Conservation (phyloP, 164 flowering plant genomes). For the Magnolia kwangsiensis region DNA sequence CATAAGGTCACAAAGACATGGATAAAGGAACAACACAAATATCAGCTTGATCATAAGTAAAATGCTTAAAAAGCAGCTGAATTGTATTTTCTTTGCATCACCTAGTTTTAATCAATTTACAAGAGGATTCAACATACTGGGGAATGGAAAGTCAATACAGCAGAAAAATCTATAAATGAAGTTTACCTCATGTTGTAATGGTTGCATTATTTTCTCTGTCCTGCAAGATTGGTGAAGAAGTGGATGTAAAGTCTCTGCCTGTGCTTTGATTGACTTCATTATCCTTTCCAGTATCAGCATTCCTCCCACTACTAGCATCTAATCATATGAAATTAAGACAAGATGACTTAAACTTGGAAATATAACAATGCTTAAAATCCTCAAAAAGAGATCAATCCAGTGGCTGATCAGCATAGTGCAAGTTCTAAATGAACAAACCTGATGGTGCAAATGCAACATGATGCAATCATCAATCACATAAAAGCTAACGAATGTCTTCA, state of each 20-base stretch:
- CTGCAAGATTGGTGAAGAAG: conserved; percentile 27
- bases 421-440: too few species aligned
- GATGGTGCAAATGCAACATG: too few species aligned
- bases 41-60: too few species aligned
- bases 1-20: too few species aligned
- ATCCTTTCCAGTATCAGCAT: conserved; percentile 42
- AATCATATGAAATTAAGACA: neutral
- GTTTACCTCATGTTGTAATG: conserved; percentile 34
- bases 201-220: conserved; percentile 42
- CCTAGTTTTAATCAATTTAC: neutral
- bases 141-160: neutral
- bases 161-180: neutral
- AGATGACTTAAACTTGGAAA: conserved; percentile 6
- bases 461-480: too few species aligned
- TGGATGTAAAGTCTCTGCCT: conserved; percentile 23
- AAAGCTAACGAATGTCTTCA: too few species aligned
- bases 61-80: neutral
- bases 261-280: conserved; percentile 35
- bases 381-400: neutral
- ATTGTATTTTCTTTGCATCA: neutral
- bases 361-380: neutral
- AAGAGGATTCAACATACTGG: neutral
- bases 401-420: neutral
- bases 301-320: conserved; percentile 71
- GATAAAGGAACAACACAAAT: too few species aligned